phyloP scores from a whole-genome alignment of 306 rosid species.

The Castanopsis chinensis region DNA sequence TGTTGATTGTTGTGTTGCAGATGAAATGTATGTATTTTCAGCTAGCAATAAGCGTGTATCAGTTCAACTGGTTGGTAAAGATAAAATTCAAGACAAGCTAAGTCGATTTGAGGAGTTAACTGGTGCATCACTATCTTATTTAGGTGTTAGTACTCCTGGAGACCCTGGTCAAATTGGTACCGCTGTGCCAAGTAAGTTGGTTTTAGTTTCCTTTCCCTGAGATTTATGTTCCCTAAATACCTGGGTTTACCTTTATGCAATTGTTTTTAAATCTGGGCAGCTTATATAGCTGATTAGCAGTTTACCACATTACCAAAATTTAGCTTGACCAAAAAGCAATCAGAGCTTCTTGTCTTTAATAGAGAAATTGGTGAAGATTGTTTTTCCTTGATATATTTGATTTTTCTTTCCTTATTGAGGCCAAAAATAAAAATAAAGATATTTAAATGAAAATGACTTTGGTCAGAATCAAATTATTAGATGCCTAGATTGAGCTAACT shows the following conservation, averaged over 20 bases:
- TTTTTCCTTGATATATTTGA: no score
- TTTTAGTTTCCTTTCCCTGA: neutral
- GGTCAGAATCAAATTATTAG: no score
- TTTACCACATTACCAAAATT: neutral
- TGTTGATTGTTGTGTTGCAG: slow-evolving; percentile 42
- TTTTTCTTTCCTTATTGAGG: no score
- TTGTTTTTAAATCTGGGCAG: neutral
- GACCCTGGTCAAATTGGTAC: slow-evolving; percentile 41
- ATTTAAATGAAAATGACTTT: no score
- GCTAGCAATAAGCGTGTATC: slow-evolving; percentile 75
- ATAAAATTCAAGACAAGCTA: slow-evolving; percentile 72
- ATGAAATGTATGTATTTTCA: slow-evolving; percentile 96
- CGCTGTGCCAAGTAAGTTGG: slow-evolving; percentile 67
- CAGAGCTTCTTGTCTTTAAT: no score
- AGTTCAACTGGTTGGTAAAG: slow-evolving; percentile 79
- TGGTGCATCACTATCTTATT: slow-evolving; percentile 53
- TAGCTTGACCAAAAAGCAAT: neutral
- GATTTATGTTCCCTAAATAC: slow-evolving; percentile 7
- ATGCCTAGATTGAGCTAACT: neutral
- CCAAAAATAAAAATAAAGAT: no score
- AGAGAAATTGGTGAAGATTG: no score
- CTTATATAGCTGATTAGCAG: neutral
- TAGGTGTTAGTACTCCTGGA: slow-evolving; percentile 84
- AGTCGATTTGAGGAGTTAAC: slow-evolving; percentile 87
- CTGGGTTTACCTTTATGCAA: neutral